Percentiles rank a stretch among this genome's conserved stretches.
phyloP scores from a whole-genome alignment of 2,329 filamentous ascomycete genomes.

The Colletotrichum sojae region DNA sequence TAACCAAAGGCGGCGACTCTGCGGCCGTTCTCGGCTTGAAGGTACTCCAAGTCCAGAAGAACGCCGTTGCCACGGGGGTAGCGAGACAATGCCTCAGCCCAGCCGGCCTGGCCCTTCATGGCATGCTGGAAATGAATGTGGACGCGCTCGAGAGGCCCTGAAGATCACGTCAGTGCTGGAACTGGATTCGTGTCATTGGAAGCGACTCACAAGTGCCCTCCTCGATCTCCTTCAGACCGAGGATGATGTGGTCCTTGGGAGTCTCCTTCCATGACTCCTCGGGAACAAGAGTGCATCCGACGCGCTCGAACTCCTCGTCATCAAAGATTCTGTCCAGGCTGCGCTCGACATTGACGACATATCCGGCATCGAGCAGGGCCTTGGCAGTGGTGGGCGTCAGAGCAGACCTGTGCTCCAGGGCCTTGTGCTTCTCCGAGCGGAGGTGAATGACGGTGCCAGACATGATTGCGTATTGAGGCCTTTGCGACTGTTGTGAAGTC shows the following conservation, averaged over 20 bases:
- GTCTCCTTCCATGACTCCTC: slow-evolving; percentile 78
- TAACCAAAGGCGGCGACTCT: slow-evolving; percentile 80
- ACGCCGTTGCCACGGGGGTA: slow-evolving; percentile 83
- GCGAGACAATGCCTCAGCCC: slow-evolving; percentile 83
- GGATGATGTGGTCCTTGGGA: slow-evolving; percentile 77
- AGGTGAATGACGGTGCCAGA: slow-evolving; percentile 59
- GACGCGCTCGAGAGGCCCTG: slow-evolving; percentile 78
- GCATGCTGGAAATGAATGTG: slow-evolving; percentile 81
- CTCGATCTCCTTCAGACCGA: slow-evolving; percentile 84
- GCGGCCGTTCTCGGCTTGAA: slow-evolving; percentile 78
- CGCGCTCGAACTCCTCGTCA: slow-evolving; percentile 72
- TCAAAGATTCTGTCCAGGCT: slow-evolving; percentile 74
- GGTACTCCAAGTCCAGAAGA: slow-evolving; percentile 89
- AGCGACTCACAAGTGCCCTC: slow-evolving; percentile 72
- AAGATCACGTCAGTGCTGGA: slow-evolving; percentile 1
- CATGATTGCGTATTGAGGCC: slow-evolving; percentile 39
- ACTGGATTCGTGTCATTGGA: too few relatives aligned
- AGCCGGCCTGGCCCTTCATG: slow-evolving; percentile 81
- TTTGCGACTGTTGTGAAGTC: too few relatives aligned
- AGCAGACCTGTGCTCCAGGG: slow-evolving; percentile 65
- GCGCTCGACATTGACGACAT: slow-evolving; percentile 75
- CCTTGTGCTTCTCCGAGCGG: slow-evolving; percentile 68
- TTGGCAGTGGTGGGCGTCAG: slow-evolving; percentile 61
- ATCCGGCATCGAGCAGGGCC: slow-evolving; percentile 77
- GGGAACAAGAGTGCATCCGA: slow-evolving; percentile 75